phyloP scores from a whole-genome alignment of 1,284 basidiomycete species.

The Neotropicomus parvogracilis region DNA sequence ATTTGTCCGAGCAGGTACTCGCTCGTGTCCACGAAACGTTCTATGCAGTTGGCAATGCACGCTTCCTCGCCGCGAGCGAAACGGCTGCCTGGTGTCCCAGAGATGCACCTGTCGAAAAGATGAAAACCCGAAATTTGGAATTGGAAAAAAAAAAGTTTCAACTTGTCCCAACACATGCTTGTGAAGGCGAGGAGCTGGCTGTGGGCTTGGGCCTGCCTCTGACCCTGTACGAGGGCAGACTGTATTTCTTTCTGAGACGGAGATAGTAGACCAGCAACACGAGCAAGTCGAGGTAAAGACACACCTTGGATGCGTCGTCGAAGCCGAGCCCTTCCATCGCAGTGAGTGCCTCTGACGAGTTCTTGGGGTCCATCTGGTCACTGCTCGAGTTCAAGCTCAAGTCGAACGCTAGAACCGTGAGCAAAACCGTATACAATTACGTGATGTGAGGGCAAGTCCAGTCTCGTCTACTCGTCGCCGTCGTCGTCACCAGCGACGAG shows the following conservation, averaged over 20 bases:
- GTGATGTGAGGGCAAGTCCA: slow-evolving; percentile 20
- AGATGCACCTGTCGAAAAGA: slow-evolving; percentile 67
- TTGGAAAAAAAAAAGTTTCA: slow-evolving; percentile 30
- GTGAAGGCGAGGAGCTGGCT: slow-evolving; percentile 68
- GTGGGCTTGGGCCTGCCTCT: slow-evolving; percentile 81
- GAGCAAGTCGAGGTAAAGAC: slow-evolving; percentile 21
- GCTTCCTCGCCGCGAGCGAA: slow-evolving; percentile 83
- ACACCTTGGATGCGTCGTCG: slow-evolving; percentile 75
- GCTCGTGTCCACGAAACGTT: slow-evolving; percentile 92
- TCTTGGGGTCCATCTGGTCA: slow-evolving; percentile 27
- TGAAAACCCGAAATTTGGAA: slow-evolving; percentile 11
- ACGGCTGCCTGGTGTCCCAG: slow-evolving; percentile 75
- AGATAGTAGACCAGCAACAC: background rate
- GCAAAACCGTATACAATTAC: slow-evolving; percentile 28
- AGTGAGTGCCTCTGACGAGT: slow-evolving; percentile 26
- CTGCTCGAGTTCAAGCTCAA: background rate
- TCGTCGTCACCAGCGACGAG: slow-evolving; percentile 14
- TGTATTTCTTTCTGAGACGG: slow-evolving; percentile 74
- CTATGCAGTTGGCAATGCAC: slow-evolving; percentile 90
- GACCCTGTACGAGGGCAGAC: slow-evolving; percentile 73
- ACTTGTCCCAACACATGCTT: slow-evolving; percentile 89
- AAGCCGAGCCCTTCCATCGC: slow-evolving; percentile 65
- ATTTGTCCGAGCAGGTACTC: slow-evolving; percentile 83
- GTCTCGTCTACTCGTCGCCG: slow-evolving; percentile 5
- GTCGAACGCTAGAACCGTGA: slow-evolving; percentile 19